Conservation (phyloP, 805 yeast genomes). For the Candida maesae region DNA sequence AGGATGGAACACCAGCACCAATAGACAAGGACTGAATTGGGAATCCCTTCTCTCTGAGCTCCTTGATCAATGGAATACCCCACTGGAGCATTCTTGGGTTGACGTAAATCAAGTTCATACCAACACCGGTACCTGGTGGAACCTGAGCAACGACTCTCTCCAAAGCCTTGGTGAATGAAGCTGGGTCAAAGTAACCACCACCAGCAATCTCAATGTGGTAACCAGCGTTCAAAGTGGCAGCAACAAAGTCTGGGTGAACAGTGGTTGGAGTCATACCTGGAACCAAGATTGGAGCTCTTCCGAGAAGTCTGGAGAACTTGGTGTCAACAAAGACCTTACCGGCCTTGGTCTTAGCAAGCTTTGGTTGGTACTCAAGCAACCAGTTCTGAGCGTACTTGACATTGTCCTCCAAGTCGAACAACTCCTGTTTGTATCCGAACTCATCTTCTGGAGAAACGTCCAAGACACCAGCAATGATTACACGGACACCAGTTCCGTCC, state of each 20-base stretch:
- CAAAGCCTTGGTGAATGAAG: conserved; percentile 69
- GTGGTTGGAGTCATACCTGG: conserved; percentile 99
- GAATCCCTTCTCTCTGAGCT: conserved; percentile 84
- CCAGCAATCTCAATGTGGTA: conserved; percentile 98
- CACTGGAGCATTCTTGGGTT: conserved; percentile 97
- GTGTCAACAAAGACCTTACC: conserved; percentile 88
- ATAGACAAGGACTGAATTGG: conserved; percentile 95
- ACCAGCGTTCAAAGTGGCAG: conserved; percentile 93
- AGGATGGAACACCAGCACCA: conserved; percentile 99
- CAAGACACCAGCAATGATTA: conserved; percentile 89
- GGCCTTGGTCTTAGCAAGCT: conserved; percentile 65
- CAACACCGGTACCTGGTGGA: conserved; percentile 85
- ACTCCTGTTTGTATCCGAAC: conserved; percentile 92
- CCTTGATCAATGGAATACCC: conserved; percentile 95
- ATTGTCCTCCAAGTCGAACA: conserved; percentile 65
- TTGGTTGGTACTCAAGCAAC: conserved; percentile 86
- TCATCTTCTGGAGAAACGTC: conserved; percentile 74
- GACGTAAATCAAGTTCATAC: conserved; percentile 90
- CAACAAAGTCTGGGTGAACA: conserved; percentile 88
- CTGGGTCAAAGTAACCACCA: conserved; percentile 91
- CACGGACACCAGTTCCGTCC: conserved; percentile 97
- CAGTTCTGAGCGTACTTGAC: conserved; percentile 87
- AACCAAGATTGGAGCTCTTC: conserved; percentile 94
- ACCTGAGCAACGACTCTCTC: conserved; percentile 65
- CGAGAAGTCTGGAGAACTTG: conserved; percentile 85